phyloP scores from a whole-genome alignment of 2,329 filamentous ascomycete genomes.

The Penicillium sp. region DNA sequence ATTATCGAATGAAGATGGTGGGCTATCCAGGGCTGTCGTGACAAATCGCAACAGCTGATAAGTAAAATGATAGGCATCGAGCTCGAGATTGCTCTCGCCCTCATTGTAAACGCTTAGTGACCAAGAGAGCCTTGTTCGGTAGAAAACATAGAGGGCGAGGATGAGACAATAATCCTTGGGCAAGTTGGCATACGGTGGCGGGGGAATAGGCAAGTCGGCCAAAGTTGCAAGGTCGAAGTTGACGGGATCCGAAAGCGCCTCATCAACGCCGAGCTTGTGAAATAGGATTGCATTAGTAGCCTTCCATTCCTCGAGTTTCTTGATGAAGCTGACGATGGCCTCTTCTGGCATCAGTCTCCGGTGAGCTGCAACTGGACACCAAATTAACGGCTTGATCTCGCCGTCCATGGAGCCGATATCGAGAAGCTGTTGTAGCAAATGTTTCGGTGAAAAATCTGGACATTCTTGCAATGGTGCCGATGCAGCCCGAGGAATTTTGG shows the following conservation, averaged over 20 bases:
- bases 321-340: conserved; percentile 1
- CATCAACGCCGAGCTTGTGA: conserved; percentile 1
- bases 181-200: background rate
- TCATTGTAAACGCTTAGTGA: conserved; percentile 4
- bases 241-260: background rate
- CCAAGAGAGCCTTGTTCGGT: conserved; percentile 7
- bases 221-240: conserved; percentile 1
- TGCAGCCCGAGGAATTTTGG: background rate
- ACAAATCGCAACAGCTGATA: conserved; percentile 6
- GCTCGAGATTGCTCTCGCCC: conserved; percentile 1
- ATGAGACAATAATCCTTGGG: conserved; percentile 3
- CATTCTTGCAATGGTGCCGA: background rate
- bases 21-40: background rate
- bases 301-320: conserved; percentile 5
- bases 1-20: background rate
- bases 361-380: conserved; percentile 4
- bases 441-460: background rate
- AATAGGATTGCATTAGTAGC: conserved; percentile 1
- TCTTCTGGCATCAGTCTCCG: conserved; percentile 1
- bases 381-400: conserved; percentile 8
- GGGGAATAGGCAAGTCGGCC: conserved; percentile 3
- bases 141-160: conserved; percentile 7
- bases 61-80: conserved; percentile 4
- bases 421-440: conserved; percentile 8
- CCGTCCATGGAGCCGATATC: conserved; percentile 7